A percentile compares a stretch with the other conserved stretches of the same genome.
phyloP scores from a whole-genome alignment of 2,329 filamentous ascomycete species.

The Aspergillus sp. region DNA sequence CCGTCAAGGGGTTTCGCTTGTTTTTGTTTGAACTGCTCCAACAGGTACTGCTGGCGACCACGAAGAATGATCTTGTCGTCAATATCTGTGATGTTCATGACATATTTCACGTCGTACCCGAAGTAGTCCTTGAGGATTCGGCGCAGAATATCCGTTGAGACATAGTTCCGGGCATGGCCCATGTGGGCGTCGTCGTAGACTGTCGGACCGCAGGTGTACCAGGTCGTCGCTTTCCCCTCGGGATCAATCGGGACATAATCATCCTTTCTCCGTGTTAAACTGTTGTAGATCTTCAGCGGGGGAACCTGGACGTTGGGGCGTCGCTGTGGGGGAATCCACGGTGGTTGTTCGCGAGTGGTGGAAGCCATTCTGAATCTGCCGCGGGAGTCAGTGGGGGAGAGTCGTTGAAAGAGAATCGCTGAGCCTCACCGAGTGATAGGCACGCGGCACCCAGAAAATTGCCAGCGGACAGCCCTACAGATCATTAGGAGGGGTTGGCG shows the following conservation, averaged over 20 bases:
- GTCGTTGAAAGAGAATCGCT: neutral
- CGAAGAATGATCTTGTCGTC: slow-evolving; percentile 58
- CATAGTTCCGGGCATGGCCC: slow-evolving; percentile 85
- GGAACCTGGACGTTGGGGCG: slow-evolving; percentile 38
- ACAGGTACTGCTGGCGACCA: slow-evolving; percentile 32
- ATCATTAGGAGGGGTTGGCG: neutral
- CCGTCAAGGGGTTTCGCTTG: neutral
- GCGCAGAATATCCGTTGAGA: slow-evolving; percentile 82
- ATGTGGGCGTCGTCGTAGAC: slow-evolving; percentile 80
- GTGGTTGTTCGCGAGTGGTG: slow-evolving; percentile 40
- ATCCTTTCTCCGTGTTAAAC: slow-evolving; percentile 70
- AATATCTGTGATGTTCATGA: slow-evolving; percentile 90
- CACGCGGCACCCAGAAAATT: neutral
- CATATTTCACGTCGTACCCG: slow-evolving; percentile 76
- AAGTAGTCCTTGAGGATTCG: slow-evolving; percentile 82
- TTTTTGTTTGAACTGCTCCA: slow-evolving; percentile 5
- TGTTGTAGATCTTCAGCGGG: slow-evolving; percentile 76
- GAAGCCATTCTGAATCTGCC: neutral
- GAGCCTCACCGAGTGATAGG: neutral
- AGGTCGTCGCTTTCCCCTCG: slow-evolving; percentile 66
- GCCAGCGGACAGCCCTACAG: neutral
- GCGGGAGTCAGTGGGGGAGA: neutral
- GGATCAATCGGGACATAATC: slow-evolving; percentile 71
- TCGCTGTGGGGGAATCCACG: slow-evolving; percentile 36
- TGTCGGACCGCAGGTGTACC: slow-evolving; percentile 89